Evolutionary conservation across 495 filamentous ascomycete genomes (phyloP).

Genomic region (Penicillium paradoxum): DNA sequence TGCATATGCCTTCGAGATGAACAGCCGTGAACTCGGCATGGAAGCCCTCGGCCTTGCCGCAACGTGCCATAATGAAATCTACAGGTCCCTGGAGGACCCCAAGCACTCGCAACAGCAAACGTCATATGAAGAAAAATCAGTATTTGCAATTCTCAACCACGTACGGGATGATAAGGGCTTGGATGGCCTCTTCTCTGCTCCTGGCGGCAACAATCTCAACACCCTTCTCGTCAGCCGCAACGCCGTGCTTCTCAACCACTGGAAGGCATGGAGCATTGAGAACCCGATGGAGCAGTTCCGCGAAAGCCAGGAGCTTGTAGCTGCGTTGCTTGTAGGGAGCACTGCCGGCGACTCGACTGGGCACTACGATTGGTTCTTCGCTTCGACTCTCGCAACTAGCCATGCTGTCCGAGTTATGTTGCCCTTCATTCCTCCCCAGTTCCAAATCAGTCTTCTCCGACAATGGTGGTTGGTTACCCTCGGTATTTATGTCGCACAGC

Average conservation of each 20-base stretch:
- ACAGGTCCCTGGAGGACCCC: constrained; percentile 73
- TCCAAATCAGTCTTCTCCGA: constrained; percentile 65
- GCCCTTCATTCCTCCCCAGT: constrained; percentile 67
- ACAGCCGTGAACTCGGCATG: constrained; percentile 73
- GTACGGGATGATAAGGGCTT: constrained; percentile 49
- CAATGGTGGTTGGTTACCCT: constrained; percentile 88
- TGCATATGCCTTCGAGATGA: constrained; percentile 80
- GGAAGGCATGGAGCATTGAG: constrained; percentile 74
- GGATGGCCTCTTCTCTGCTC: constrained; percentile 50
- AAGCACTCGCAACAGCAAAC: constrained; percentile 54
- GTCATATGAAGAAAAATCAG: constrained; percentile 48
- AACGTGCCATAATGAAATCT: constrained; percentile 66
- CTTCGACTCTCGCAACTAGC: constrained; percentile 74
- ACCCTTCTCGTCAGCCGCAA: constrained; percentile 65
- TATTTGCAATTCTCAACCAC: constrained; percentile 61
- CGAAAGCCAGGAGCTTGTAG: constrained; percentile 70
- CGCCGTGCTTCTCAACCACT: constrained; percentile 70
- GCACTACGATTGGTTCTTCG: constrained; percentile 78
- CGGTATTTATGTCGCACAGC: constrained; percentile 67
- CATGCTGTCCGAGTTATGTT: constrained; percentile 84
- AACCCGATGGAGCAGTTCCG: constrained; percentile 66
- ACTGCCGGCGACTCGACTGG: constrained; percentile 24
- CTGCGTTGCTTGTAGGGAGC: constrained; percentile 63
- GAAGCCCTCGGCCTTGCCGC: constrained; percentile 71
- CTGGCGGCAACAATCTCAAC: constrained; percentile 59